Evolutionary conservation across 305 asterid species (phyloP).

Genomic region (Nicotiana rustica): DNA sequence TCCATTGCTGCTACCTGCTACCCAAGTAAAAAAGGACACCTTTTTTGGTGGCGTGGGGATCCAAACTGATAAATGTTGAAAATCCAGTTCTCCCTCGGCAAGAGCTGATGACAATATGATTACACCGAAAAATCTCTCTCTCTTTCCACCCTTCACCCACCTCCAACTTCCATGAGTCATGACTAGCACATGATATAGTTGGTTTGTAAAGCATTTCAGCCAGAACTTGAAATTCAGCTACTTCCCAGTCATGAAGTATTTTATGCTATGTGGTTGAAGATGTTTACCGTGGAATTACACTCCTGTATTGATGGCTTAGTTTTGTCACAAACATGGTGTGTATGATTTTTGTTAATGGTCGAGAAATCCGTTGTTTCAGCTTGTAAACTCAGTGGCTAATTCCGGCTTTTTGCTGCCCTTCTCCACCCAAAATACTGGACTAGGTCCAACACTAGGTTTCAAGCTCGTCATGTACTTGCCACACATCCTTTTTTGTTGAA

Average conservation of each 20-base stretch:
- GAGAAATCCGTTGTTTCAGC: constrained; percentile 2
- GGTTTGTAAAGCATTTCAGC: too few relatives aligned
- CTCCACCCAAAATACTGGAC: neutral
- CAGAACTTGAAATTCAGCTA: too few relatives aligned
- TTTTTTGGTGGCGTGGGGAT: too few relatives aligned
- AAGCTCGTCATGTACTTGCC: constrained; percentile 3
- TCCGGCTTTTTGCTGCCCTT: neutral
- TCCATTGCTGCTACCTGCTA: too few relatives aligned
- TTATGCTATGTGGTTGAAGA: constrained; percentile 26
- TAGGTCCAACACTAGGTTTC: constrained; percentile 3
- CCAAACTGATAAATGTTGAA: too few relatives aligned
- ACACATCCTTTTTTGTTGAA: neutral
- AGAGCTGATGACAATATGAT: too few relatives aligned
- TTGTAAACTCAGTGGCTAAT: constrained; percentile 4
- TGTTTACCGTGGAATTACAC: neutral
- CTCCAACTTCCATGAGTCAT: too few relatives aligned
- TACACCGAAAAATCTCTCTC: too few relatives aligned
- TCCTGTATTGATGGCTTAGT: constrained; percentile 21
- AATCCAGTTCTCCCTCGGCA: too few relatives aligned
- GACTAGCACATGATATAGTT: too few relatives aligned
- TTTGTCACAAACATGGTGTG: neutral
- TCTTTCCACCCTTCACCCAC: too few relatives aligned
- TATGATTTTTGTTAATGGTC: neutral
- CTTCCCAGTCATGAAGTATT: neutral
- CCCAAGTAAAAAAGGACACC: too few relatives aligned